These are phyloP conservation scores for Iris pallida DNA, from an alignment of 116 monocot genomes.

Conservation along the genomic window DNA sequence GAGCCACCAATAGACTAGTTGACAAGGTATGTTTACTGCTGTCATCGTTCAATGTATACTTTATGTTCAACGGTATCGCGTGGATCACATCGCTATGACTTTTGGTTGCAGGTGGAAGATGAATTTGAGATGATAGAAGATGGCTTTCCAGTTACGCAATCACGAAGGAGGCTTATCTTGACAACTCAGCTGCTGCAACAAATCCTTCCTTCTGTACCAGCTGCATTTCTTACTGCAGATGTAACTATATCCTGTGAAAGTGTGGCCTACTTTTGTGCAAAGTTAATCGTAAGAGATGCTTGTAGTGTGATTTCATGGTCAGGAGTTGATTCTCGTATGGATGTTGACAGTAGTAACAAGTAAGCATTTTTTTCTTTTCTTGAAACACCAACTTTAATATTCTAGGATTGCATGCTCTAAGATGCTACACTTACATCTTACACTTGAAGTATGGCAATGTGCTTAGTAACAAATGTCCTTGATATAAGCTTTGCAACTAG, in stretches of 20 bases:
- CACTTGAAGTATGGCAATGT: not conserved
- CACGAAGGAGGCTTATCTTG: constrained; percentile 34
- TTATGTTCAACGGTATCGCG: not conserved
- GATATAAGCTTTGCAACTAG: not conserved
- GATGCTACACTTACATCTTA: not conserved
- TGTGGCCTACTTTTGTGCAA: constrained; percentile 29
- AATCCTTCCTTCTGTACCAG: constrained; percentile 38
- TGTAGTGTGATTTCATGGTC: constrained; percentile 27
- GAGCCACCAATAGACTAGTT: constrained; percentile 36
- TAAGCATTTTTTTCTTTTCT: constrained; percentile 13
- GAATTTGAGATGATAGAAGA: constrained; percentile 34
- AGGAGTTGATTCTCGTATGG: constrained; percentile 16
- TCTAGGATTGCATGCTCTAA: not conserved
- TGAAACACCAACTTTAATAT: constrained; percentile 2
- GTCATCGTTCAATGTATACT: not conserved
- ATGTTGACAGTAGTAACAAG: constrained; percentile 19
- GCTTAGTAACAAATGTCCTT: not conserved
- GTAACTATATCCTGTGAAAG: constrained; percentile 34
- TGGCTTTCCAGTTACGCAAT: constrained; percentile 9
- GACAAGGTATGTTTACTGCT: constrained; percentile 37
- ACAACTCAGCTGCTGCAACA: constrained; percentile 54
- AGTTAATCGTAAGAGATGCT: constrained; percentile 37
- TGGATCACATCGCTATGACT: constrained; percentile 10
- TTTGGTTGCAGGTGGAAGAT: constrained; percentile 34
- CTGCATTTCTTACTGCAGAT: constrained; percentile 34